A percentile compares a stretch with the other conserved stretches of the same genome.
phyloP scores from a whole-genome alignment of 2,329 filamentous ascomycete species.

The Nigrograna mackinnonii region DNA sequence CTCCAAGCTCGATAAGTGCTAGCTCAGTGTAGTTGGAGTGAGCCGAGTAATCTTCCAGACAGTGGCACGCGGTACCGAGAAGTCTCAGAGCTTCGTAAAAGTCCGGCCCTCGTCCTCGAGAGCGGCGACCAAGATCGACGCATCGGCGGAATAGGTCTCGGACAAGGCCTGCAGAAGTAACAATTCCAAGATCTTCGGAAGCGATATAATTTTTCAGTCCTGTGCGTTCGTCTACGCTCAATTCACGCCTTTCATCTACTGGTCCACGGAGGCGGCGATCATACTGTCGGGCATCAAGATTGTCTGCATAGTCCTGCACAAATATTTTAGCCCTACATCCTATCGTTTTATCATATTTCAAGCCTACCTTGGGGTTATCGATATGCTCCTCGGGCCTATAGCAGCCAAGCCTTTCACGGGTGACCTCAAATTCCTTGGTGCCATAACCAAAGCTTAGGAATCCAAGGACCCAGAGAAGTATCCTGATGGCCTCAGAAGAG shows the following conservation, averaged over 20 bases:
- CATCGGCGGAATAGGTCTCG: slow-evolving; percentile 72
- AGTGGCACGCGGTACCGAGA: slow-evolving; percentile 86
- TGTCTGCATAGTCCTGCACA: slow-evolving; percentile 76
- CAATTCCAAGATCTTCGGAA: slow-evolving; percentile 76
- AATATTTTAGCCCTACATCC: slow-evolving; percentile 6
- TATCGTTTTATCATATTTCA: too few species aligned
- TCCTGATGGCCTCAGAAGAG: slow-evolving; percentile 86
- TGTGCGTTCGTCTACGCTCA: slow-evolving; percentile 70
- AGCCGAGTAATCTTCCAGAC: slow-evolving; percentile 85
- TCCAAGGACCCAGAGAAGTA: slow-evolving; percentile 84
- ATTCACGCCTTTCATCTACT: slow-evolving; percentile 76
- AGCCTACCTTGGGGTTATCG: slow-evolving; percentile 65
- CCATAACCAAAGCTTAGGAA: slow-evolving; percentile 89
- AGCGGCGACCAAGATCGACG: slow-evolving; percentile 80
- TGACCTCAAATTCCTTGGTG: slow-evolving; percentile 84
- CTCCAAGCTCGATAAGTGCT: slow-evolving; percentile 83
- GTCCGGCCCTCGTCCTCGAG: slow-evolving; percentile 73
- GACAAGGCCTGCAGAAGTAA: slow-evolving; percentile 79
- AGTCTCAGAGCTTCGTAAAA: slow-evolving; percentile 85
- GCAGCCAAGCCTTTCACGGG: slow-evolving; percentile 75
- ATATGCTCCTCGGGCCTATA: slow-evolving; percentile 77
- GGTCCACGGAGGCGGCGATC: slow-evolving; percentile 80
- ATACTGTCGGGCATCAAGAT: slow-evolving; percentile 81
- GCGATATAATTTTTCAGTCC: slow-evolving; percentile 93
- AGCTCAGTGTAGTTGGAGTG: slow-evolving; percentile 94